Evolutionary conservation across 1,284 basidiomycete species (phyloP), one percentile per base, ranked within the genome.

Genomic region (Pseudozyma pruni): DNA sequence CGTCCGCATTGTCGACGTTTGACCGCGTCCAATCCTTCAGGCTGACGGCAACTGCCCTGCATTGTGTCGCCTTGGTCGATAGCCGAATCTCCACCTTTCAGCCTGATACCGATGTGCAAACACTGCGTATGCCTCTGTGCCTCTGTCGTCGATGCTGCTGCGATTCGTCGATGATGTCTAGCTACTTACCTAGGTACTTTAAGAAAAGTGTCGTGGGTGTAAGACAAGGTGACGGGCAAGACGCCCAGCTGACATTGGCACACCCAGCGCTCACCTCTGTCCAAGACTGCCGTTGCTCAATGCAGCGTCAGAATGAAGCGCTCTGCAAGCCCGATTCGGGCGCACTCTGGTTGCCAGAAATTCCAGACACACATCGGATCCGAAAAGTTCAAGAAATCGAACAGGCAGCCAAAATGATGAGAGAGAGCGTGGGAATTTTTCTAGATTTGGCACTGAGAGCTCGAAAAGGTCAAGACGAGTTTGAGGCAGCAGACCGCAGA

Each of bases 131-230:
- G n/a, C n/a, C n/a, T n/a, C n/a, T n/a, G 8, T 14, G 5, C 19
- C 31, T 13, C 34, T 25, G 33, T 11, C 42, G 27, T 29, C 70
- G 33, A n/a, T 39, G 38, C n/a, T 27, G 43, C 10, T 23, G 81
- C 84, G 54, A 69, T 87, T 42, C 39, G n/a, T 17, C 23, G 40
- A 38, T 39, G 42, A 9, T n/a, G 14, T 25, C 11, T 46, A 58
- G 22, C 44, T 39, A 72, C 68, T 61, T 61, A 72, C 68, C 68
- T 52, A 72, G 62, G 68, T 62, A 72, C 68, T 62, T 67, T 38
- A 22, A 49, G 40, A 25, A 57, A 61, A 61, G 57, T 56, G 56
- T 63, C 41, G 55, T 63, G 61, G 58, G 38, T 35, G 44, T 27
- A 39, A 52, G 45, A 27, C 20, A 45, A 45, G 46, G 11, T 9